phyloP scores from a whole-genome alignment of 306 rosid genomes.

The Rosa rugosa region DNA sequence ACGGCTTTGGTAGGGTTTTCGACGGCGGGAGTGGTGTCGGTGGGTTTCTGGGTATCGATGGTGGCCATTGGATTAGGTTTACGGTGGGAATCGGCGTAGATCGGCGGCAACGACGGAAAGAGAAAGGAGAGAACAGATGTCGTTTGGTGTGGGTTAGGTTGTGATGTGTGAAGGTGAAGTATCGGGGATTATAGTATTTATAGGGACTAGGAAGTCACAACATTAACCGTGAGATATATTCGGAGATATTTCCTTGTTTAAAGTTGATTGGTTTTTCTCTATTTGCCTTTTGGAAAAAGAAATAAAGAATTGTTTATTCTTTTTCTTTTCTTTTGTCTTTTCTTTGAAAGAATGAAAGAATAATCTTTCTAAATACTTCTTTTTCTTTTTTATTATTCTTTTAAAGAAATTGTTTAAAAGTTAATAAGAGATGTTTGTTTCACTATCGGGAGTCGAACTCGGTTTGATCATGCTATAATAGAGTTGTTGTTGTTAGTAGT shows the following conservation, averaged over 20 bases:
- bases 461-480: no score
- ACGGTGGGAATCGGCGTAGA: conserved; percentile 30
- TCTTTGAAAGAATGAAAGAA: no score
- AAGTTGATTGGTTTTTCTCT: not conserved
- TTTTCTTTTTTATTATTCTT: no score
- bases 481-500: no score
- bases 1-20: conserved; percentile 66
- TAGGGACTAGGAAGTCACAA: not conserved
- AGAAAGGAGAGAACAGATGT: not conserved
- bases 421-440: no score
- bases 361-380: no score
- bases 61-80: conserved; percentile 50
- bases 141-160: not conserved
- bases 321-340: no score
- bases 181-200: not conserved
- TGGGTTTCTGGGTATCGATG: conserved; percentile 38
- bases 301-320: no score
- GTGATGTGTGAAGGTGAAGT: not conserved
- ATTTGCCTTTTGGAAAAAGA: not conserved
- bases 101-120: not conserved
- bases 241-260: not conserved
- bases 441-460: no score
- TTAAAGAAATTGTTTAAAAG: no score
- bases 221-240: not conserved
- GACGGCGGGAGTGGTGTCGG: conserved; percentile 29